phyloP scores from a whole-genome alignment of 2,329 filamentous ascomycete genomes.

The Pseudopyrenochaeta lycopersici region DNA sequence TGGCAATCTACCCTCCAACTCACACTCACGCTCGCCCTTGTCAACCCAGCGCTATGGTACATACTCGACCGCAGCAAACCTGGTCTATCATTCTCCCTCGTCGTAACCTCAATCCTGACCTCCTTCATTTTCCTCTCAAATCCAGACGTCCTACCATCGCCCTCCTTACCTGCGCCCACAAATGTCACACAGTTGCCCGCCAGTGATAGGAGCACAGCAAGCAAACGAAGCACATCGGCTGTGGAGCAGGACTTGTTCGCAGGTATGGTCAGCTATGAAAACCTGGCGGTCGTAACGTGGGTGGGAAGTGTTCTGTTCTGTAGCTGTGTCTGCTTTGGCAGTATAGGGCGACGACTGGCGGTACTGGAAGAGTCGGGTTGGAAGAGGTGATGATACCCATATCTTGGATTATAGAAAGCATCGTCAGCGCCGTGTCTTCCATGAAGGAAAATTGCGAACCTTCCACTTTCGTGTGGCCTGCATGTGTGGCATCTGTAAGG shows the following conservation, averaged over 20 bases:
- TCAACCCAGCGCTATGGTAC: conserved; percentile 95
- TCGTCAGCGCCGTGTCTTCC: too few species aligned
- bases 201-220: conserved; percentile 8
- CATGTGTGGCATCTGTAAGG: too few species aligned
- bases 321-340: conserved; percentile 94
- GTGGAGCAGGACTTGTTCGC: conserved; percentile 50
- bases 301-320: conserved; percentile 93
- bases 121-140: conserved; percentile 77
- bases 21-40: conserved; percentile 85
- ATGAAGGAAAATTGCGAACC: too few species aligned
- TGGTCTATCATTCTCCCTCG: conserved; percentile 80
- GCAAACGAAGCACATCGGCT: neutral
- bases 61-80: conserved; percentile 89
- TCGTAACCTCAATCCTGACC: conserved; percentile 78
- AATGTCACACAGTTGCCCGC: conserved; percentile 35
- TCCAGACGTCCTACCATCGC: conserved; percentile 75
- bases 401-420: neutral
- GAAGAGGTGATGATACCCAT: conserved; percentile 13
- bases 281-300: conserved; percentile 81
- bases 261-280: conserved; percentile 69
- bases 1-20: conserved; percentile 97
- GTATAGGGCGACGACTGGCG: conserved; percentile 84
- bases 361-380: conserved; percentile 33
- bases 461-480: too few species aligned
- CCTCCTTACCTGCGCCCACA: conserved; percentile 27